Evolutionary conservation across 208 protist genomes (phyloP), one percentile per base, ranked within the genome.

Genomic region (Trypanosoma cruzi): DNA sequence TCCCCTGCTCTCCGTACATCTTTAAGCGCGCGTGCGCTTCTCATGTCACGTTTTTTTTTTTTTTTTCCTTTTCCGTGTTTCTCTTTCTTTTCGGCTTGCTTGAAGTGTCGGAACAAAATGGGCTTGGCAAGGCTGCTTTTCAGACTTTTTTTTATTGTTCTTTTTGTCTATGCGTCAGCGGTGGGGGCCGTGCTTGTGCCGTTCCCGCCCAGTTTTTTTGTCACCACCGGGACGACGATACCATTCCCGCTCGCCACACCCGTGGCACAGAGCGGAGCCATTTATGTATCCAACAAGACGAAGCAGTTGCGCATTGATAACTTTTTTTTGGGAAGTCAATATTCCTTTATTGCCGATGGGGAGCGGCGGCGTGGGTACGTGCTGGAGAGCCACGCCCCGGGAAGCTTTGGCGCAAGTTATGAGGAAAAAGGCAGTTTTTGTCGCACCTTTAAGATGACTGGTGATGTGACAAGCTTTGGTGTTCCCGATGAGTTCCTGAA

Each of bases 401-500:
- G 61, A 14, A 56, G 10, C 32, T 18, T 56, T 16, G 64, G 52
- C 40, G 59, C 46, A 18, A 53, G 63, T 14, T 13, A 37, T 54
- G 36, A 40, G 5, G 69, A 24, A 49, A 65, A 64, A 20, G 24
- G 18, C 1, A 64, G 40, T 48, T 56, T 57, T 24, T 82, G 77
- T 46, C 58, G 64, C 11, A 49, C 63, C n/a, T 82, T 78, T 71
- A 20, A 32, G 2, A 72, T 71, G 48, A 28, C 31, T 22, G 65
- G 77, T 5, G 63, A 63, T 50, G 40, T 80, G 14, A 28, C 49
- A 7, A 71, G 64, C 0, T 75, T 85, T 60, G 79, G 82, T 49
- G 82, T 91, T 22, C 82, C 85, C 26, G 71, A 64, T 3, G 56
- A 58, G 48, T 86, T 84, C 60, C 22, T 73, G 18, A 29, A 49